Percentiles rank a stretch among this genome's conserved stretches.
Conservation (phyloP, 2,329 filamentous ascomycete genomes). For the Stachybotrys echinatus region DNA sequence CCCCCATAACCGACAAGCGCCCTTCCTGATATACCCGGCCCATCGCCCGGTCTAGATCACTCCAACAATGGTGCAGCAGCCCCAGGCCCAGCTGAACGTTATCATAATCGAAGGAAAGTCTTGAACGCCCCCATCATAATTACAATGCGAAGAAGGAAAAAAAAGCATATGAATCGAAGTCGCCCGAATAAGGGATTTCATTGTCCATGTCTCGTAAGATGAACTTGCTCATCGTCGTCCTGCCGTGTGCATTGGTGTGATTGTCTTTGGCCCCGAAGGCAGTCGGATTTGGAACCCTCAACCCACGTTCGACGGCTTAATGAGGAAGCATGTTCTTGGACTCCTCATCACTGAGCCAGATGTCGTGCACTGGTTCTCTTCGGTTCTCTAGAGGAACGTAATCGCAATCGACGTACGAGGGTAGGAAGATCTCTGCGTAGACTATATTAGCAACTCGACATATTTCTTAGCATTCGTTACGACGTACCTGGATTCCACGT, state of each 20-base stretch:
- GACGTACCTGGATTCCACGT: constrained; percentile 71
- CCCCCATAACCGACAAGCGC: background rate
- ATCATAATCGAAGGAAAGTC: background rate
- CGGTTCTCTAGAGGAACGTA: constrained; percentile 70
- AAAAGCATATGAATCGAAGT: background rate
- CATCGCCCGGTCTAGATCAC: background rate
- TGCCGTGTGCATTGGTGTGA: too few relatives aligned
- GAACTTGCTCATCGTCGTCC: background rate
- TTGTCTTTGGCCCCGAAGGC: too few relatives aligned
- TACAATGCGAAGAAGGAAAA: background rate
- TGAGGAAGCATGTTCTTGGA: constrained; percentile 62
- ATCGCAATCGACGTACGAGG: constrained; percentile 70
- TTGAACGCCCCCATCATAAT: background rate
- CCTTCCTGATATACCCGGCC: background rate
- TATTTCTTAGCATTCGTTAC: background rate
- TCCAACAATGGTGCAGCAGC: background rate
- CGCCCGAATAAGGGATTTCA: background rate
- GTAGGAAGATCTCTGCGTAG: constrained; percentile 69
- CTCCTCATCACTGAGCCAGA: constrained; percentile 73
- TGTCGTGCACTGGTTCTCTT: constrained; percentile 73
- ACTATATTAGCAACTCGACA: constrained; percentile 7
- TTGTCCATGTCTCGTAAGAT: background rate
- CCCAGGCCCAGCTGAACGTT: background rate
- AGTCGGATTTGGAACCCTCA: background rate
- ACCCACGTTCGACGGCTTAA: too few relatives aligned